Evolutionary conservation across 148 eudicot genomes (phyloP).

Genomic region (Suaeda aralocaspica): DNA sequence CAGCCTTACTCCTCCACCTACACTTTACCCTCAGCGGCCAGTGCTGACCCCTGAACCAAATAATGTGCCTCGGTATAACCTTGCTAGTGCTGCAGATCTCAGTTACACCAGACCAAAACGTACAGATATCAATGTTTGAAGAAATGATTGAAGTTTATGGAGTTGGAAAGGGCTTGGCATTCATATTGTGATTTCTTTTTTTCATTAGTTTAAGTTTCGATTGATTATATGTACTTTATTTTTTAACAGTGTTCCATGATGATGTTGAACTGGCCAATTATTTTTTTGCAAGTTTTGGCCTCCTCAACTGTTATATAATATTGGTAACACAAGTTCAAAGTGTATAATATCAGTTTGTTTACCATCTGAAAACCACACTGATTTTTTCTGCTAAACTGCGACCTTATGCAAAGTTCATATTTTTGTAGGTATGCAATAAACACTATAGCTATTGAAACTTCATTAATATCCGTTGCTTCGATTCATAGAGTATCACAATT

Average conservation of each 20-base stretch:
- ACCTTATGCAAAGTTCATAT: too few species aligned
- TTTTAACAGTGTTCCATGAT: not conserved
- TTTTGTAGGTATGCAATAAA: too few species aligned
- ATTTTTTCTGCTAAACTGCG: too few species aligned
- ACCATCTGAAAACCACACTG: too few species aligned
- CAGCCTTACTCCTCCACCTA: slow-evolving; percentile 81
- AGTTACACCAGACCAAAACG: slow-evolving; percentile 67
- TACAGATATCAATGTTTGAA: slow-evolving; percentile 76
- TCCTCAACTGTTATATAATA: not conserved
- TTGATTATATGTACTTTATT: not conserved
- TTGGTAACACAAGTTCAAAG: not conserved
- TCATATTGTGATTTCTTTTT: not conserved
- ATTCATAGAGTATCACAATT: too few species aligned
- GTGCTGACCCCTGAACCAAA: slow-evolving; percentile 64
- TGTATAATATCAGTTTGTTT: slow-evolving; percentile 1
- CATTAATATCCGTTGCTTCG: too few species aligned
- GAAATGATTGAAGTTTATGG: not conserved
- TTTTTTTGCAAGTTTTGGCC: not conserved
- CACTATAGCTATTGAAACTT: too few species aligned
- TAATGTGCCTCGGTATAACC: slow-evolving; percentile 53
- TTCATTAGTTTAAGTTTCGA: not conserved
- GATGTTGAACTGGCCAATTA: slow-evolving; percentile 9
- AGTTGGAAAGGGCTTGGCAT: not conserved
- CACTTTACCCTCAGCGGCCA: slow-evolving; percentile 89
- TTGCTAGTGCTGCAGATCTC: slow-evolving; percentile 44